These are phyloP conservation scores for Trypanosoma brucei DNA, from an alignment of 208 protist species.

Conservation along the genomic window DNA sequence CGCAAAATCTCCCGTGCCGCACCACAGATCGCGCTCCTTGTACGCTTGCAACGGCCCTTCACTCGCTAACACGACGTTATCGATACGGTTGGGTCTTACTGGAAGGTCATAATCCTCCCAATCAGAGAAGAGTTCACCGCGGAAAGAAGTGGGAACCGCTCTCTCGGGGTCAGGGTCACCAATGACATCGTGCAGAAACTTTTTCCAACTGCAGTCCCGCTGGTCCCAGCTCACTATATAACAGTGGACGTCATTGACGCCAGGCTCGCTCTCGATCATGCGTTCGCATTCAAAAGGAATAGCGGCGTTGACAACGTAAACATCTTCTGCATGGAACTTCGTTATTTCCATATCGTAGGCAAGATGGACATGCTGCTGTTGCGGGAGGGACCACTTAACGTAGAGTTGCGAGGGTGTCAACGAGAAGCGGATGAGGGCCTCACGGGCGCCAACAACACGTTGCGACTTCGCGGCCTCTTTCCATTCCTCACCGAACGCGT, in stretches of 20 bases:
- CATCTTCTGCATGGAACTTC: slow-evolving; percentile 21
- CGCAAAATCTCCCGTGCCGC: slow-evolving; percentile 19
- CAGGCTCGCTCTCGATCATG: slow-evolving; percentile 14
- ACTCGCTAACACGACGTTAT: slow-evolving; percentile 54
- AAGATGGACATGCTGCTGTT: slow-evolving; percentile 23
- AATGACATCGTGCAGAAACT: slow-evolving; percentile 46
- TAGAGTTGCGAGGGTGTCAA: slow-evolving; percentile 41
- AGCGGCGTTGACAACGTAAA: slow-evolving; percentile 33
- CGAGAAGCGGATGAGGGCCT: slow-evolving; percentile 22
- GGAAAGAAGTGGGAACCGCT: slow-evolving; percentile 34
- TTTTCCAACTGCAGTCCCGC: slow-evolving; percentile 37
- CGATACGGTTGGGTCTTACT: slow-evolving; percentile 31
- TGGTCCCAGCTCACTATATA: slow-evolving; percentile 52
- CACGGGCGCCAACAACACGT: slow-evolving; percentile 36
- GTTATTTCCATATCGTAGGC: slow-evolving; percentile 27
- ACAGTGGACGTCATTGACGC: slow-evolving; percentile 18
- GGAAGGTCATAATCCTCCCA: slow-evolving; percentile 40
- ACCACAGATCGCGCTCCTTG: slow-evolving; percentile 32
- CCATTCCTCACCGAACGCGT: slow-evolving; percentile 31
- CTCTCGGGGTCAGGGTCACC: slow-evolving; percentile 42
- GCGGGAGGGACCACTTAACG: slow-evolving; percentile 23
- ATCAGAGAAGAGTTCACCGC: slow-evolving; percentile 32
- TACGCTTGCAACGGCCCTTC: slow-evolving; percentile 52
- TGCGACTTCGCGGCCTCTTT: slow-evolving; percentile 14
- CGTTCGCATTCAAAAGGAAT: slow-evolving; percentile 29